phyloP scores from a whole-genome alignment of 202 grass and related monocot species.

The Eragrostis tef region DNA sequence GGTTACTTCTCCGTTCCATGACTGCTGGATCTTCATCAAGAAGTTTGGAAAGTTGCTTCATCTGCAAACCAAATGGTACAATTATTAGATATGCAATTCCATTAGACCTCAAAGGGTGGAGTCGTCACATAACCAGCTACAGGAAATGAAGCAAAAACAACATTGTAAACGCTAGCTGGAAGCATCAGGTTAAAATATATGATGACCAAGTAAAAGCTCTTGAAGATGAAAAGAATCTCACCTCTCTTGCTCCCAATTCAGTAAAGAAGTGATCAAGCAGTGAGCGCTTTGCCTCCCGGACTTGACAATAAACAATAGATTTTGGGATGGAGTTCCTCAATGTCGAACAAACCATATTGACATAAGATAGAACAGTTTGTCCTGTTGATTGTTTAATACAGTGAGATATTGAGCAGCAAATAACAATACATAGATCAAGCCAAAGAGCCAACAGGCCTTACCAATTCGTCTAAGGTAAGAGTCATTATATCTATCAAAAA shows the following conservation, averaged over 20 bases:
- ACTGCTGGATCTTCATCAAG: constrained; percentile 95
- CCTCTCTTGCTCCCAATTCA: constrained; percentile 94
- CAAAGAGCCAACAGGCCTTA: constrained; percentile 43
- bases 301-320: constrained; percentile 94
- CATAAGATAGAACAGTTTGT: constrained; percentile 88
- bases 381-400: constrained; percentile 56
- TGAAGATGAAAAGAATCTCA: constrained; percentile 34
- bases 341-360: constrained; percentile 84
- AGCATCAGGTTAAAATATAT: neutral
- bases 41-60: constrained; percentile 80
- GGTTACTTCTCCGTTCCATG: constrained; percentile 85
- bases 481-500: constrained; percentile 98
- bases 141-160: neutral
- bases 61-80: constrained; percentile 52
- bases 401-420: constrained; percentile 17
- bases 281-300: constrained; percentile 92
- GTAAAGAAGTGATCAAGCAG: constrained; percentile 99
- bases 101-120: neutral
- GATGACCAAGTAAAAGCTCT: constrained; percentile 14
- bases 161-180: neutral
- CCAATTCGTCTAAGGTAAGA: constrained; percentile 96
- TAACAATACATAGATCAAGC: neutral
- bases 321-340: constrained; percentile 97
- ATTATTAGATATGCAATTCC: neutral
- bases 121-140: neutral